Evolutionary conservation across 805 yeast genomes (phyloP), one percentile per base, ranked within the genome.

Genomic region (Kluyveromyces dobzhanskii): DNA sequence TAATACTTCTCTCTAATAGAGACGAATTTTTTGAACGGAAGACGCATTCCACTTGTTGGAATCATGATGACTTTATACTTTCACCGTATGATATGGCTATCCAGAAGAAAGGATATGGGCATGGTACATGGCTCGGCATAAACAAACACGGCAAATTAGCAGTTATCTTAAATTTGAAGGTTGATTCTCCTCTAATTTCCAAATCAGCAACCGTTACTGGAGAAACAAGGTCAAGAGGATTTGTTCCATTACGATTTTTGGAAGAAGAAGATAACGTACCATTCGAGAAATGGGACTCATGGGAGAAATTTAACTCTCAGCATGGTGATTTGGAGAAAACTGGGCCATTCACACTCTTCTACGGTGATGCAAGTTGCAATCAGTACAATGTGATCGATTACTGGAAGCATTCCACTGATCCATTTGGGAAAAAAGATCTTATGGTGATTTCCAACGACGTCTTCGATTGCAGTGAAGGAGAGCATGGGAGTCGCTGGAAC

Each of bases 51-150:
- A 80, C 90, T 55, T 38, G 65, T 42, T 40, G 60, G 43, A 60
- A 65, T 36, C 57, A 60, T 26, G 33, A 48, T 23, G 48, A 47
- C 21, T 39, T 11, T 35, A 61, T 81, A 1, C 54, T 85, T 9
- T 72, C 82, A 6, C 97, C 97, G 0, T 61, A 70, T 28, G 97
- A 90, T 56, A 57, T 83, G 49, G 85, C 80, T 1, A 39, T 42
- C 8, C 30, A 36, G 7, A 38, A 35, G 14, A 14, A 44, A 17
- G 45, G 44, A 5, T 61, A 67, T 1, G 87, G 78, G 40, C 85
- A 76, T 45, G 97, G 98, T 1, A 85, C 97, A 0, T 92, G 98
- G 98, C 75, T 85, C 1, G 97, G 95, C 0, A 70, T 82, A 1
- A 69, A 76, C 30, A 64, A 65, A 23, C 54, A 49, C 2, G 85